Percentiles rank a stretch among this genome's conserved stretches.
Conservation (phyloP, 768 basidiomycete genomes). For the Mycena indigotica region DNA sequence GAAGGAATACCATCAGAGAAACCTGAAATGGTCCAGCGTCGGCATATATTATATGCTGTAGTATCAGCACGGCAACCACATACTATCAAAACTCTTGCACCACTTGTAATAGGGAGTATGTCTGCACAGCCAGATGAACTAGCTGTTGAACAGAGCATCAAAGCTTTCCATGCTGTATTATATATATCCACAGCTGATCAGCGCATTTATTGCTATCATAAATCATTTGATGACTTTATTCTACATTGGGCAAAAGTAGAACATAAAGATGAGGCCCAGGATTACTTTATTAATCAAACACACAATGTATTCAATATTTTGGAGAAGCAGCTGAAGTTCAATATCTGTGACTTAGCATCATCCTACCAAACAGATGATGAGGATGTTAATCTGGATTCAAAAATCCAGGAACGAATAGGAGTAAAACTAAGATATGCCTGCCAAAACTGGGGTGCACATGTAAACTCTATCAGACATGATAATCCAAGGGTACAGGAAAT, state of each 20-base stretch:
- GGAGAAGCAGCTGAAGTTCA: constrained; percentile 9
- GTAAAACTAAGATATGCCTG: constrained; percentile 4
- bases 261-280: neutral
- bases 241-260: neutral
- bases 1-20: too few species aligned
- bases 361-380: constrained; percentile 8
- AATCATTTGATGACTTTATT: constrained; percentile 7
- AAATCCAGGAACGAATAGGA: neutral
- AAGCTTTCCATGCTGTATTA: constrained; percentile 1
- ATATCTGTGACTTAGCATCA: constrained; percentile 7
- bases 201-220: constrained; percentile 3
- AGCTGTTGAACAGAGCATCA: neutral
- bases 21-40: too few species aligned
- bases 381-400: neutral
- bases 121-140: neutral
- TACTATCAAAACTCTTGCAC: neutral
- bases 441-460: constrained; percentile 6
- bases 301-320: constrained; percentile 2
- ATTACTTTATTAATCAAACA: neutral
- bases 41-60: neutral
- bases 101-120: neutral
- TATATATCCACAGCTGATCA: neutral
- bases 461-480: neutral
- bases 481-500: neutral
- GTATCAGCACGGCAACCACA: neutral